Evolutionary conservation across 345 rosid species (phyloP), one percentile per base, ranked within the genome.

Genomic region (Melastoma malabathricum): DNA sequence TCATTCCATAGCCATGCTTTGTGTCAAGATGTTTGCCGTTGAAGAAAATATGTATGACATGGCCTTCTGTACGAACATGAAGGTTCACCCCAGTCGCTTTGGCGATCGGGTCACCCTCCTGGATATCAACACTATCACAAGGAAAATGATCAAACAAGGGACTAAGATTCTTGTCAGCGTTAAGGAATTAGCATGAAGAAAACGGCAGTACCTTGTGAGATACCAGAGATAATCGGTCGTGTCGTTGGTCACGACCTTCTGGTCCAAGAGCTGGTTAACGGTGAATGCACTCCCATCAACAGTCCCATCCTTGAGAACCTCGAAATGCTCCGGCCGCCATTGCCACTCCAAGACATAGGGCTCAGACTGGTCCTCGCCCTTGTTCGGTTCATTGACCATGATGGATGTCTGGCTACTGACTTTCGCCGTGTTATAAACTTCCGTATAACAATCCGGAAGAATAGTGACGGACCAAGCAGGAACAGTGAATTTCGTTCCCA

Each of bases 191-290:
- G 25, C 25, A 34, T 2, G 41, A 6, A 34, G 41, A 9, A 34
- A 8, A 34, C 2, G 12, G 12, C 41, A 2, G 12, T 68, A 77
- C 83, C 65, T 68, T 10, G 83, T 77, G 51, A 74, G 34, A 5
- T 71, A 62, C 76, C 77, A 77, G 44, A 77, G 18, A 54, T 71
- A 70, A 25, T 77, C 79, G 47, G 51, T 68, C 2, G 75, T 54
- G 20, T 66, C 79, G 54, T 71, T 71, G 2, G 72, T 56, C 3
- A 61, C 63, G 0, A 8, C 18, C 54, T 71, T 69, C 29, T 74
- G 79, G 18, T 77, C 75, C 25, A 77, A 7, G 3, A 74, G 70
- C 4, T 60, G 6, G 10, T 61, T 53, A 4, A 64, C 14, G 2
- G 43, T 56, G 38, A 62, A 17, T 2, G 38, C 15, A 13, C 56